These are phyloP conservation scores for Stemphylium beticola DNA, from an alignment of 2,329 filamentous ascomycete genomes.

Conservation along the genomic window DNA sequence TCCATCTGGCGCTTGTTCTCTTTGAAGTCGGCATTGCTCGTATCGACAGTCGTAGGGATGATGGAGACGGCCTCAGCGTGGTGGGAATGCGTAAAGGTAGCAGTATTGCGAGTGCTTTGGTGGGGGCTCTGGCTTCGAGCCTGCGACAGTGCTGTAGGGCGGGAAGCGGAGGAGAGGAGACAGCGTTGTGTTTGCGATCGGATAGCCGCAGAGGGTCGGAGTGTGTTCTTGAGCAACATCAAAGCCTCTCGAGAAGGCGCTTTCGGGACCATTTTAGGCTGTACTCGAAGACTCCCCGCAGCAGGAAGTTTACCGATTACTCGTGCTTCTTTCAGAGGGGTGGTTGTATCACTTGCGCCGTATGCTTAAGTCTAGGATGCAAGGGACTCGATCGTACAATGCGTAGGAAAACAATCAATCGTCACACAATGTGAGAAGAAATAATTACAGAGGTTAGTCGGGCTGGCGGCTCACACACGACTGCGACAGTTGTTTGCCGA, in stretches of 20 bases:
- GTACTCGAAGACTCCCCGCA: neutral
- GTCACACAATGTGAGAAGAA: neutral
- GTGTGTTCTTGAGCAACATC: constrained; percentile 40
- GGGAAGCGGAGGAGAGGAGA: constrained; percentile 20
- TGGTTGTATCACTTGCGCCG: neutral
- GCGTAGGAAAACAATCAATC: neutral
- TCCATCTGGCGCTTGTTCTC: constrained; percentile 82
- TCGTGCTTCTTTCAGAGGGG: neutral
- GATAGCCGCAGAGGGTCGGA: constrained; percentile 33
- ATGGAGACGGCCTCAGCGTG: constrained; percentile 85
- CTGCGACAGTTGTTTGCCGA: constrained; percentile 23
- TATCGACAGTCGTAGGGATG: constrained; percentile 77
- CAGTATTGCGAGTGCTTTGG: constrained; percentile 53
- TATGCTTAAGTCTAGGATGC: neutral
- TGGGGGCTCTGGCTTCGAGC: constrained; percentile 17
- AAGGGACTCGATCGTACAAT: neutral
- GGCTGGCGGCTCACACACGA: constrained; percentile 5
- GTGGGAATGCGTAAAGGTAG: constrained; percentile 79
- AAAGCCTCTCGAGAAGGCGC: constrained; percentile 45
- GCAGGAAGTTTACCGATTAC: neutral
- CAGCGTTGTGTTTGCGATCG: constrained; percentile 33
- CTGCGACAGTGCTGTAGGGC: constrained; percentile 22
- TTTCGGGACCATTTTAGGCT: constrained; percentile 38
- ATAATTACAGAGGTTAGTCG: neutral
- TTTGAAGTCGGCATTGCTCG: constrained; percentile 76